Percentiles rank a stretch among this genome's conserved stretches.
Conservation (phyloP, 495 filamentous ascomycete species). For the Terfezia boudieri region DNA sequence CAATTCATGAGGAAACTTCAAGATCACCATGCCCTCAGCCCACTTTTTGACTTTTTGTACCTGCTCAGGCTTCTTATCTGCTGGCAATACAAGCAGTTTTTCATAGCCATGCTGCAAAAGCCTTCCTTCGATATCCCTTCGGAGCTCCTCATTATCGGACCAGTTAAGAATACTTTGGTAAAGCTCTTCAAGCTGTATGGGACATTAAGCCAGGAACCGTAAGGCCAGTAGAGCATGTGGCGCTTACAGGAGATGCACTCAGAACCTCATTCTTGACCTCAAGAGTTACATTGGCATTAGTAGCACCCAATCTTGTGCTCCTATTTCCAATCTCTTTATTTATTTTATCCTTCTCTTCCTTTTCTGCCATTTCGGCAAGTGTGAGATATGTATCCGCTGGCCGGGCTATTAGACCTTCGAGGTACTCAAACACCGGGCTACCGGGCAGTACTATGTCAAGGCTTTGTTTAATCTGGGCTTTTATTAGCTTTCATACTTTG, state of each 20-base stretch:
- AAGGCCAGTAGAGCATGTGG: too few relatives aligned
- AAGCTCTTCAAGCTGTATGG: constrained; percentile 46
- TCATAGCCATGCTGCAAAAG: constrained; percentile 64
- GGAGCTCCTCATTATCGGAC: constrained; percentile 63
- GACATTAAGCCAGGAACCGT: not conserved
- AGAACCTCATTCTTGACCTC: constrained; percentile 79
- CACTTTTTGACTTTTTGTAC: constrained; percentile 45
- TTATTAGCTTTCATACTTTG: too few relatives aligned
- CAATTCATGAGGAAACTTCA: constrained; percentile 73
- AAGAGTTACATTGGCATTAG: constrained; percentile 52
- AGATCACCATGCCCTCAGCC: constrained; percentile 79
- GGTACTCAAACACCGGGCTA: constrained; percentile 50
- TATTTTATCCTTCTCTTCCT: constrained; percentile 72
- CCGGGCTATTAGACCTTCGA: constrained; percentile 68
- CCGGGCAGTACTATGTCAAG: constrained; percentile 55
- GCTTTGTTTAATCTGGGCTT: constrained; percentile 28
- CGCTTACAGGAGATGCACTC: constrained; percentile 17
- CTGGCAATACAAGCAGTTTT: constrained; percentile 39
- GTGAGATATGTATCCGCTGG: constrained; percentile 62
- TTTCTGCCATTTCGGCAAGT: constrained; percentile 65
- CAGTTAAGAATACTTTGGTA: constrained; percentile 75
- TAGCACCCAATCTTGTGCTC: constrained; percentile 68
- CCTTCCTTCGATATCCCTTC: constrained; percentile 76
- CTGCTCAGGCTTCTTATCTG: constrained; percentile 42
- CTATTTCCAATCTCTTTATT: constrained; percentile 79